Percentiles rank a stretch among this genome's conserved stretches.
phyloP scores from a whole-genome alignment of 2,329 filamentous ascomycete genomes.

The Talaromyces sp. region DNA sequence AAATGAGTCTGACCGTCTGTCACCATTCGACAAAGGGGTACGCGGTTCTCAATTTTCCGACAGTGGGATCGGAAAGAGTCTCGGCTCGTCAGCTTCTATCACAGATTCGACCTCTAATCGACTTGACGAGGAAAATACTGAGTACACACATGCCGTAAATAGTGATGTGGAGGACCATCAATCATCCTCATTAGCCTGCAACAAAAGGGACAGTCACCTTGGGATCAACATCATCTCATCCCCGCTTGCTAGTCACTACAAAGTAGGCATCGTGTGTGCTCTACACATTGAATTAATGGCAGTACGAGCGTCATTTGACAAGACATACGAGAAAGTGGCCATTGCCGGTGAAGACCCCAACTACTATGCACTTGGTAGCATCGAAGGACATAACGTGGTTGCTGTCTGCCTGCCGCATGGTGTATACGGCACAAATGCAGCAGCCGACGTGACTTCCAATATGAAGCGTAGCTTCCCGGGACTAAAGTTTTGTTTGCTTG shows the following conservation, averaged over 20 bases:
- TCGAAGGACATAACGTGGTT: constrained; percentile 27
- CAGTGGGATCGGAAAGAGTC: constrained; percentile 14
- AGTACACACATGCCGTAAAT: not conserved
- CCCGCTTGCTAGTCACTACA: constrained; percentile 21
- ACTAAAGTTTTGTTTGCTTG: constrained; percentile 25
- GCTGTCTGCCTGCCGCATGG: constrained; percentile 25
- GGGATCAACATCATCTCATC: not conserved
- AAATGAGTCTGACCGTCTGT: not conserved
- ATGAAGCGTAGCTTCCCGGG: constrained; percentile 25
- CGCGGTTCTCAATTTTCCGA: not conserved
- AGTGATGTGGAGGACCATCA: constrained; percentile 5
- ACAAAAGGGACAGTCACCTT: not conserved
- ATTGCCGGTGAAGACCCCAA: constrained; percentile 23
- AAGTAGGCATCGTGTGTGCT: constrained; percentile 30
- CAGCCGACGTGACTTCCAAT: constrained; percentile 22
- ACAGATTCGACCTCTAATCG: not conserved
- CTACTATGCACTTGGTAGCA: constrained; percentile 26
- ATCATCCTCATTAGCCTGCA: not conserved
- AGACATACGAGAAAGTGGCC: constrained; percentile 17
- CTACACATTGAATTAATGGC: constrained; percentile 27
- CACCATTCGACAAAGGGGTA: not conserved
- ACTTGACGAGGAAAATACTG: constrained; percentile 3
- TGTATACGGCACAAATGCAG: constrained; percentile 25
- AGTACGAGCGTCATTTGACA: constrained; percentile 26
- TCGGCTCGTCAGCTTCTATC: constrained; percentile 5